Evolutionary conservation across 805 yeast genomes (phyloP), one percentile per base, ranked within the genome.

Genomic region (Myxozyma kluyveri): DNA sequence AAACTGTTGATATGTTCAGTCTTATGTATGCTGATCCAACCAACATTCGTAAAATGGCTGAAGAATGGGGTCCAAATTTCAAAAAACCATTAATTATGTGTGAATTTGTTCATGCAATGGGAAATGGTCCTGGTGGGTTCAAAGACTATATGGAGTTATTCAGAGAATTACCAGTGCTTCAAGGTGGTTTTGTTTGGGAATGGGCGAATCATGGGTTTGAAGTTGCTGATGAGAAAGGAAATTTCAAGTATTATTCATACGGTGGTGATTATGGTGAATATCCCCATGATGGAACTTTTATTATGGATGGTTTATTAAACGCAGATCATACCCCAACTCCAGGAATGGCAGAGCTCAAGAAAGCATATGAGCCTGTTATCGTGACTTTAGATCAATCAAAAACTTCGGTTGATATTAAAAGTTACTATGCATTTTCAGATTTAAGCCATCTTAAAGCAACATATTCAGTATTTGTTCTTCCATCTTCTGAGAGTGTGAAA

Each of bases 131-230:
- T 7, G 74, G 74, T 1, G 63, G 62, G 7, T 35, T 68, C 35
- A 56, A 60, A 43, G 71, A 69, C 42, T 70, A 70, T 45, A 65
- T 63, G 56, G 70, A 69, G 10, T 43, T 64, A 31, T 69, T 70
- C 54, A 60, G 67, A 27, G 62, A 67, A 45, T 50, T 66, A 45
- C 61, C 60, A 1, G 48, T 63, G 17, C 44, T 69, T 6, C 72
- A 67, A 50, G 74, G 74, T 19, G 74, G 74, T 7, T 70, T 68
- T 54, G 60, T 70, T 6, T 70, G 74, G 74, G 74, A 70, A 54
- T 70, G 74, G 74, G 68, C 68, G 10, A 69, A 69, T 51, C 74
- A 70, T 54, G 74, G 74, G 3, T 41, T 70, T 9, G 26, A n/a
- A 21, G 56, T 41, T 21, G 36, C 38, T 31, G 49, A 51, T 19